These are phyloP conservation scores for Penicillium arizonense DNA, from an alignment of 495 filamentous ascomycete genomes.

Conservation along the genomic window DNA sequence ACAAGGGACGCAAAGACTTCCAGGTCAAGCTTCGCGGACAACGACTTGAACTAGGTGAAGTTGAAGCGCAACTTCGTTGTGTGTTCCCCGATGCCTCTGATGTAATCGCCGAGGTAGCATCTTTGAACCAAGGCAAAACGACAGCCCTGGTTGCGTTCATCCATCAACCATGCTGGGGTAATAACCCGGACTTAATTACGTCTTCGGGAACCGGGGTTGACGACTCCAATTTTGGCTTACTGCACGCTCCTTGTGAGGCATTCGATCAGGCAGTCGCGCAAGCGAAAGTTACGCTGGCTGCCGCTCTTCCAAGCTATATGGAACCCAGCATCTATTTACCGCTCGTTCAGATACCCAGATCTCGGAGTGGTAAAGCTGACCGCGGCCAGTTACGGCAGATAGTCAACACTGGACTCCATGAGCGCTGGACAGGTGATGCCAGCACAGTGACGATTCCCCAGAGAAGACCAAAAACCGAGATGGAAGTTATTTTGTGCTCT, in stretches of 20 bases:
- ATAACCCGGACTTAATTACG: not conserved
- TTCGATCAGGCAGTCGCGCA: not conserved
- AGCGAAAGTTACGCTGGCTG: not conserved
- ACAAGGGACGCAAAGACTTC: slow-evolving; percentile 7
- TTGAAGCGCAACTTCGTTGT: not conserved
- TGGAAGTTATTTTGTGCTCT: not conserved
- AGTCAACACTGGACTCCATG: not conserved
- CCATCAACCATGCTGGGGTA: not conserved
- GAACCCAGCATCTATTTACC: not conserved
- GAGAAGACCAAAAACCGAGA: not conserved
- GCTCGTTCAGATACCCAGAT: not conserved
- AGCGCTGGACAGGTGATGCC: not conserved
- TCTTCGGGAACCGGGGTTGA: no score
- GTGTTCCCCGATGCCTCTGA: not conserved
- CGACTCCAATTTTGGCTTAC: not conserved
- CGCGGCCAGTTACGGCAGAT: not conserved
- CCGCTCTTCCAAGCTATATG: not conserved
- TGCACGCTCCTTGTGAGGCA: not conserved
- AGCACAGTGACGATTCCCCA: not conserved
- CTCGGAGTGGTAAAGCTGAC: not conserved
- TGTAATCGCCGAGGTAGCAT: slow-evolving; percentile 1
- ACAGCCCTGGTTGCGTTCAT: not conserved
- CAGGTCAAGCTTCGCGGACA: slow-evolving; percentile 10
- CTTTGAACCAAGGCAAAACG: not conserved
- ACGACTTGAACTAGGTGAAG: slow-evolving; percentile 6